Evolutionary conservation across 2,329 filamentous ascomycete genomes (phyloP).

Genomic region (Xylariaceae sp.): DNA sequence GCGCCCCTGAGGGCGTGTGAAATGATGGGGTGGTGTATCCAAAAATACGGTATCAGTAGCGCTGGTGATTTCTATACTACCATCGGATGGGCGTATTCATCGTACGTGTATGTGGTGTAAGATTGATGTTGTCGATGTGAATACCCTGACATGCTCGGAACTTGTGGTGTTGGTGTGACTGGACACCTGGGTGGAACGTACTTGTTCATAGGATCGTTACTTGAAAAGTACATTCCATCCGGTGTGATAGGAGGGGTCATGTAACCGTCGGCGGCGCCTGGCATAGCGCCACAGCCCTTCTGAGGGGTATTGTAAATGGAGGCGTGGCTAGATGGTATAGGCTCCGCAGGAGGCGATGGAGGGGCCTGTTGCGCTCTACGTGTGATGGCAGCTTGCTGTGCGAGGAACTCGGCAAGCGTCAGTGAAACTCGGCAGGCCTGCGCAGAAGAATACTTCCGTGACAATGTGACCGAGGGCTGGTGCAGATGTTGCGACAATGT

Average conservation of each 20-base stretch:
- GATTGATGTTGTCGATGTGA: conserved; percentile 41
- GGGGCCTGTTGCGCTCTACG: conserved; percentile 45
- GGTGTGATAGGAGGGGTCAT: conserved; percentile 84
- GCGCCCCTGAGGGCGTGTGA: conserved; percentile 3
- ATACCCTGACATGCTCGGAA: conserved; percentile 35
- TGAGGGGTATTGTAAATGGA: conserved; percentile 74
- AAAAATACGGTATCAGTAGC: conserved; percentile 1
- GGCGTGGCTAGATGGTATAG: conserved; percentile 47
- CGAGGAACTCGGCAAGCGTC: conserved; percentile 56
- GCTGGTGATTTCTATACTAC: conserved; percentile 21
- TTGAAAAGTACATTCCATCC: conserved; percentile 57
- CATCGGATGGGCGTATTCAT: conserved; percentile 34
- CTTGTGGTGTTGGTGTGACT: conserved; percentile 57
- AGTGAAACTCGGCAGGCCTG: conserved; percentile 51
- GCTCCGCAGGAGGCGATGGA: conserved; percentile 57
- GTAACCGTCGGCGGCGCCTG: conserved; percentile 66
- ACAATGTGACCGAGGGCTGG: conserved; percentile 54
- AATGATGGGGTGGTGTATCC: background rate
- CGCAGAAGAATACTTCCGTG: conserved; percentile 56
- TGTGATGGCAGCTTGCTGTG: conserved; percentile 54
- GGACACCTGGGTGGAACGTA: conserved; percentile 55
- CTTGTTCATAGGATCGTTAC: conserved; percentile 40
- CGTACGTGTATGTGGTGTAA: conserved; percentile 42
- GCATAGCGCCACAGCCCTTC: conserved; percentile 63
- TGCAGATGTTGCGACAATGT: conserved; percentile 57